phyloP scores from a whole-genome alignment of 495 filamentous ascomycete genomes.

The Cercophora samala region DNA sequence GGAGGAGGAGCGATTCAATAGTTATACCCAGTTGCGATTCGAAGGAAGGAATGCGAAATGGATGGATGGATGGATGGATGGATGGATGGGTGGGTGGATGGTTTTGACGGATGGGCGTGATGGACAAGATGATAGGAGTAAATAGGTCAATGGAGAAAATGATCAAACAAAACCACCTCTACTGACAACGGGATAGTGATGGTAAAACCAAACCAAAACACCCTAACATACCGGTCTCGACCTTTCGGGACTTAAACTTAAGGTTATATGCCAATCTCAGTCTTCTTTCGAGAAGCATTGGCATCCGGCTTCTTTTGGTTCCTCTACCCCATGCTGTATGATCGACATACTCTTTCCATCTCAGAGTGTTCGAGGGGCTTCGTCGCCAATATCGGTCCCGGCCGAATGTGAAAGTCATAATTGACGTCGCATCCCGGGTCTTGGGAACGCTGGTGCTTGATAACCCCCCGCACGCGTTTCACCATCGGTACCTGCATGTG shows the following conservation, averaged over 20 bases:
- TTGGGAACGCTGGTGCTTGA: not conserved
- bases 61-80: not conserved
- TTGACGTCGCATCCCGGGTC: not conserved
- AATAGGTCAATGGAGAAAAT: not conserved
- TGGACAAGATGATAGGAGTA: not conserved
- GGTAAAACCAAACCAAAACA: not conserved
- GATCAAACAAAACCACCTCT: not conserved
- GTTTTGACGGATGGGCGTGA: not conserved
- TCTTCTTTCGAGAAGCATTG: conserved; percentile 1
- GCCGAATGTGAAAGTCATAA: no score
- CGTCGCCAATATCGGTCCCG: no score
- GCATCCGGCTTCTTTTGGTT: not conserved
- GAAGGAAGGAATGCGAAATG: not conserved
- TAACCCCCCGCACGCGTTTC: not conserved
- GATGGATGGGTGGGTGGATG: no score
- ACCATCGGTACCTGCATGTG: not conserved
- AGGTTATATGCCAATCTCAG: not conserved
- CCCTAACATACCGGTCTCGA: not conserved
- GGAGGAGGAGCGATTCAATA: not conserved
- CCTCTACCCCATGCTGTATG: not conserved
- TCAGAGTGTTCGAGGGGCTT: no score
- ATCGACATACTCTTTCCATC: not conserved
- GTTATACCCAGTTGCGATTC: not conserved
- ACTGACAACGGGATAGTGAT: not conserved
- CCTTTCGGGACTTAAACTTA: not conserved